Percentiles rank a stretch among this genome's conserved stretches.
Conservation (phyloP, 495 filamentous ascomycete genomes). For the Neurospora sp. region DNA sequence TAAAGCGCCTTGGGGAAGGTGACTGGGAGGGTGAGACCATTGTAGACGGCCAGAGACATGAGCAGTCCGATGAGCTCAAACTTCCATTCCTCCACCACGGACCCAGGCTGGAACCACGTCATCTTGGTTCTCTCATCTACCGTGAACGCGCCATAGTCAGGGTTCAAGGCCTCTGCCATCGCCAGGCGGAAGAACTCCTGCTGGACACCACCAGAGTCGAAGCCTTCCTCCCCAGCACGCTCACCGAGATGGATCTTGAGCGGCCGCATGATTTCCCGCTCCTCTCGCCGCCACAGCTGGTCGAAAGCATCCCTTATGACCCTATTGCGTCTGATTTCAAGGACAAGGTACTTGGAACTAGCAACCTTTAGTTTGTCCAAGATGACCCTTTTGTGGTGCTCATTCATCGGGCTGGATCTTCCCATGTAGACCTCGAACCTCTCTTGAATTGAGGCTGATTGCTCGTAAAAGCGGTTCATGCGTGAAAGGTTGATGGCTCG, state of each 20-base stretch:
- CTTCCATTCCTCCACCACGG: constrained; percentile 73
- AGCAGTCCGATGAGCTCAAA: constrained; percentile 85
- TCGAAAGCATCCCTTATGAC: constrained; percentile 72
- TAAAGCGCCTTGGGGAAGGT: constrained; percentile 83
- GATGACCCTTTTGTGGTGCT: constrained; percentile 39
- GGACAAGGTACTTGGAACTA: constrained; percentile 60
- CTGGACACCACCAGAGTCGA: constrained; percentile 89
- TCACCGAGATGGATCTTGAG: constrained; percentile 81
- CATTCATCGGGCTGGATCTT: constrained; percentile 31
- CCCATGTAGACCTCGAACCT: constrained; percentile 51
- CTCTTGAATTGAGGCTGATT: constrained; percentile 51
- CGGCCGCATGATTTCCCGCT: constrained; percentile 71
- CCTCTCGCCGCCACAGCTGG: constrained; percentile 78
- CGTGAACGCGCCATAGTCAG: constrained; percentile 65
- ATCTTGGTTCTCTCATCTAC: constrained; percentile 62
- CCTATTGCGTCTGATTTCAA: constrained; percentile 62
- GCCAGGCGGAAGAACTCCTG: constrained; percentile 89
- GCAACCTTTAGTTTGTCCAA: constrained; percentile 53
- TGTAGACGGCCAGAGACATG: constrained; percentile 85
- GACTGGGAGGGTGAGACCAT: constrained; percentile 80
- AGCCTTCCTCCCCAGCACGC: constrained; percentile 72
- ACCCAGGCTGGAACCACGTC: constrained; percentile 79
- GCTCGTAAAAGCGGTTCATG: constrained; percentile 71
- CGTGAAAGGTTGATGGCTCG: constrained; percentile 75
- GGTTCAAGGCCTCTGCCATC: constrained; percentile 65